These are phyloP conservation scores for Monosporascus cannonballus DNA, from an alignment of 2,329 filamentous ascomycete species.

Conservation along the genomic window DNA sequence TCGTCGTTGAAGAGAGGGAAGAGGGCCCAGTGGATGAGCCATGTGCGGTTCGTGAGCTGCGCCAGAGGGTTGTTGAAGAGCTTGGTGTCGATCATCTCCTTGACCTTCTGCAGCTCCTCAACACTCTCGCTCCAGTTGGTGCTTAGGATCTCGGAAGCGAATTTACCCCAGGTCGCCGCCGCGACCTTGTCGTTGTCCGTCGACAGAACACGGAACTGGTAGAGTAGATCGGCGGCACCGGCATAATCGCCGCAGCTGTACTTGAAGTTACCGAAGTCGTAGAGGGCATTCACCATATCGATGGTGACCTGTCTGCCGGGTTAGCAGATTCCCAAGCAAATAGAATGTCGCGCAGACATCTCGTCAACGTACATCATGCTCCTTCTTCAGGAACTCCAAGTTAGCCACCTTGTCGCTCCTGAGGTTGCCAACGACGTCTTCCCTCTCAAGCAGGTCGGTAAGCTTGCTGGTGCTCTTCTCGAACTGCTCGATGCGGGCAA, in stretches of 20 bases:
- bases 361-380: constrained; percentile 67
- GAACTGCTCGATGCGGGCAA: constrained; percentile 74
- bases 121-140: constrained; percentile 93
- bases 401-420: constrained; percentile 97
- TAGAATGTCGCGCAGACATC: neutral
- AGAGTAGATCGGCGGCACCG: constrained; percentile 84
- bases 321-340: constrained; percentile 5
- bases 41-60: constrained; percentile 92
- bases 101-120: constrained; percentile 85
- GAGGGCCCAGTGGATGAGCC: constrained; percentile 96
- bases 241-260: constrained; percentile 95
- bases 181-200: constrained; percentile 98
- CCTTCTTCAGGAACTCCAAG: constrained; percentile 95
- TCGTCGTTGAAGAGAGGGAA: constrained; percentile 99
- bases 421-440: constrained; percentile 85
- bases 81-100: constrained; percentile 87
- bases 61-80: constrained; percentile 94
- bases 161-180: constrained; percentile 94
- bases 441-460: constrained; percentile 75
- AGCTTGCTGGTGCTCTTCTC: constrained; percentile 88
- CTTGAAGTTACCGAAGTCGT: constrained; percentile 94
- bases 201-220: constrained; percentile 95
- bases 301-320: constrained; percentile 59
- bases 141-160: constrained; percentile 90
- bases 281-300: constrained; percentile 93